Evolutionary conservation across 2,329 filamentous ascomycete species (phyloP), one percentile per base, ranked within the genome.

Genomic region (Hymenoscyphus fraxineus): DNA sequence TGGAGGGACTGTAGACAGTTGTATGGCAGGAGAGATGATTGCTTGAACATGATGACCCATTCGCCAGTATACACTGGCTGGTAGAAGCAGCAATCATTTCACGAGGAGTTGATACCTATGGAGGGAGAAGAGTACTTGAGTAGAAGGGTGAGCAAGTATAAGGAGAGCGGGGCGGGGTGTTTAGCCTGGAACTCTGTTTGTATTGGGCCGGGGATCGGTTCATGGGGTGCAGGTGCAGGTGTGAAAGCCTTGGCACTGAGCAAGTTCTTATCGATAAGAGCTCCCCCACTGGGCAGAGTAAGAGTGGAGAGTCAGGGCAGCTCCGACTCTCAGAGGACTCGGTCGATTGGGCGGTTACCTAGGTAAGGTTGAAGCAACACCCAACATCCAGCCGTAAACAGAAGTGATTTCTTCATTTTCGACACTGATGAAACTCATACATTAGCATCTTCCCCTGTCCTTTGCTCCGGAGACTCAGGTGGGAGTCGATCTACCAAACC

Each of bases 11-110:
- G 77, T 56, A 79, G 69, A 66, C 77, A 74, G 66, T 74, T 73
- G 63, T 72, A 75, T 64, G 75, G 76, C 31, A 79, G 68, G n/a
- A 78, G 47, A 54, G 73, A 75, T 38, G 77, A 69, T 71, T 80
- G 82, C 75, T 79, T 83, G 64, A 81, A 74, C 79, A 83, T 82
- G 70, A 69, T 74, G 66, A 58, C 58, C 19, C 44, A 32, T 41
- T 41, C 61, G 62, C 32, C 62, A 54, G 10, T 22, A 54, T 35
- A 15, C 19, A 54, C 19, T 54, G 47, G 19, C 19, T 13, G 9
- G 13, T 27, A 22, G 19, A 27, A 3, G 19, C 2, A 27, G 47
- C 47, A 27, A 12, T 54, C 47, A 54, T 54, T 54, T 27, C 47
- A 54, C 22, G 10, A 27, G 22, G n/a, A 51, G 22, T 54, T 54